Evolutionary conservation across 768 basidiomycete genomes (phyloP).

Genomic region (Mrakia gelida): DNA sequence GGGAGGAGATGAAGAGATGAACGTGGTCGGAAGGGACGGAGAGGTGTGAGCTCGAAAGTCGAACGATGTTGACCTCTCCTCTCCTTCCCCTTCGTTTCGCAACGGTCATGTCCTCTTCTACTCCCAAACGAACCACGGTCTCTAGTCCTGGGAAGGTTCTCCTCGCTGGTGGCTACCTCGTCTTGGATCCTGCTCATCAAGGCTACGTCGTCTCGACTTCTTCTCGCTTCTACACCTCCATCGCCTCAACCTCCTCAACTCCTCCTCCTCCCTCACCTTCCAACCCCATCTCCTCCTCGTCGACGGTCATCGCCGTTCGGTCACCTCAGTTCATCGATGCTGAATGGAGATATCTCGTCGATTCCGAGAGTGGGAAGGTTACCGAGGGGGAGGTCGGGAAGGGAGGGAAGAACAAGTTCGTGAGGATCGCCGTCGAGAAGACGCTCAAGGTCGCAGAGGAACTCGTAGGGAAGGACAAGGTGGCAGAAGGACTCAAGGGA

Average conservation of each 20-base stretch:
- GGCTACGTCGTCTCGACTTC: constrained; percentile 89
- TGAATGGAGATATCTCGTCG: constrained; percentile 66
- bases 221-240: constrained; percentile 84
- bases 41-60: neutral
- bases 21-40: neutral
- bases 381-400: constrained; percentile 15
- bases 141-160: constrained; percentile 95
- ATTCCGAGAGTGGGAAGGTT: constrained; percentile 18
- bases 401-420: constrained; percentile 76
- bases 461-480: constrained; percentile 32
- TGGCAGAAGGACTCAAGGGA: constrained; percentile 7
- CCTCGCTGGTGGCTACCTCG: constrained; percentile 92
- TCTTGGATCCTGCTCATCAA: constrained; percentile 78
- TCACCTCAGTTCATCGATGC: constrained; percentile 88
- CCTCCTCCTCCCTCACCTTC: neutral
- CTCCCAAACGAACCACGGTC: constrained; percentile 44
- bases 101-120: neutral
- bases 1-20: neutral
- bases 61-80: neutral
- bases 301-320: constrained; percentile 56
- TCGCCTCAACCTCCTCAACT: constrained; percentile 40
- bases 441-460: constrained; percentile 67
- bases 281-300: neutral
- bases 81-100: neutral
- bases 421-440: constrained; percentile 79